Evolutionary conservation across 2,329 filamentous ascomycete genomes (phyloP), one percentile per base, ranked within the genome.

Genomic region (Colletotrichum godetiae): DNA sequence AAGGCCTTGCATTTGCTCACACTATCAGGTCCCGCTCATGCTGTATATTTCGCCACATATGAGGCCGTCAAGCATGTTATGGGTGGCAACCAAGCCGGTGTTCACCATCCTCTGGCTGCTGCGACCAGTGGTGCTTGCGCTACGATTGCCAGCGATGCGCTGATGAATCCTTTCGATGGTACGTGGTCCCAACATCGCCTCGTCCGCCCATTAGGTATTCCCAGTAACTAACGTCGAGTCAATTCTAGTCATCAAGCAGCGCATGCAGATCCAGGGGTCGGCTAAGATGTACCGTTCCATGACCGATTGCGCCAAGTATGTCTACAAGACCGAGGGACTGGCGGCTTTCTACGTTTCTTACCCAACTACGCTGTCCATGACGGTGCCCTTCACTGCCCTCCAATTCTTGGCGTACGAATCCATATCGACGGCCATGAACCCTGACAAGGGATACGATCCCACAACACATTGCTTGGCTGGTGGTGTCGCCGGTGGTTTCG

Each of bases 151-250:
- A 98, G 95, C 82, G 97, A 99, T 87, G 97, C 97, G 67, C 91
- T 99, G 77, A 99, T 99, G 97, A 99, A 98, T 81, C 97, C 97
- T 27, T 99, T 99, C 82, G 97, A 99, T 86, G 95, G 95, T 98
- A 89, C 35, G 68, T 79, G 90, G 66, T 29, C 60, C 22, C 24
- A 22, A 27, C 5, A 29, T 11, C 2, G 13, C 5, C 1, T 12
- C 2, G 35, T 27, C 22, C 13, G 12, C 24, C 19, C 10, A 35
- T 13, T 15, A 6, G 11, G 24, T 13, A 8, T 33, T 12, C 11
- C 61, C 12, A 27, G n/a, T 46, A 52, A 33, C 24, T 71, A 31
- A 72, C 69, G 3, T 24, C 22, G 22, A 49, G 3, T 53, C 46
- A 3, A 49, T 29, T 35, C 35, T 79, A 98, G 97, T 99, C 75